phyloP scores from a whole-genome alignment of 257 asterid genomes.

The Verbena officinalis region DNA sequence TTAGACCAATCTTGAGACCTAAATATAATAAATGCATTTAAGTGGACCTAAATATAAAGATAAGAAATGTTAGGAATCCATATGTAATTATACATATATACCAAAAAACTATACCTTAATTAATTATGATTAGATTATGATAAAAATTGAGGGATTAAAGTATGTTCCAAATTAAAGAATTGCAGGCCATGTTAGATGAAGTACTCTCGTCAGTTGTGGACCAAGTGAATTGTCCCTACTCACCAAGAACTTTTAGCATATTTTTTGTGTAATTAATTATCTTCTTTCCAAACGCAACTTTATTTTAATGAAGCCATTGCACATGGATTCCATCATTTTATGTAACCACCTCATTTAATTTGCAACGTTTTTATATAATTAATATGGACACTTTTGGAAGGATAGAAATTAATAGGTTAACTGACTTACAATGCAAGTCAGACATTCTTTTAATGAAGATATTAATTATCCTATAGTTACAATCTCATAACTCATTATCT shows the following conservation, averaged over 20 bases:
- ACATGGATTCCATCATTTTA: slow-evolving; percentile 29
- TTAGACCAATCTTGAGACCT: no score
- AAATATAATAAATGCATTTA: no score
- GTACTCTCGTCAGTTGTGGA: slow-evolving; percentile 20
- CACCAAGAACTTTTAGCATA: slow-evolving; percentile 9
- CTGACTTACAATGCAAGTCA: background rate
- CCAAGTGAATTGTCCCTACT: slow-evolving; percentile 27
- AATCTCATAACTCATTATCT: background rate
- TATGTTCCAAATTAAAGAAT: background rate
- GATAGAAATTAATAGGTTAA: background rate
- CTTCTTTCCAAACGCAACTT: background rate
- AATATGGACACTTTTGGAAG: background rate
- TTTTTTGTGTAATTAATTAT: slow-evolving; percentile 8
- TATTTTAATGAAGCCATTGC: slow-evolving; percentile 15
- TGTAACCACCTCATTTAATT: slow-evolving; percentile 28
- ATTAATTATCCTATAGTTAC: background rate
- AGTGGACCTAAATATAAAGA: no score
- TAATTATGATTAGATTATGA: no score
- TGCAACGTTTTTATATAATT: background rate
- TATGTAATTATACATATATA: no score
- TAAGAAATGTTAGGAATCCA: no score
- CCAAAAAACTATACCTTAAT: no score
- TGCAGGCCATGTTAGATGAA: slow-evolving; percentile 26
- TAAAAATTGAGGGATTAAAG: slow-evolving; percentile 14
- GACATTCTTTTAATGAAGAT: slow-evolving; percentile 8